These are phyloP conservation scores for Morella rubra DNA, from an alignment of 306 rosid species.

Conservation along the genomic window DNA sequence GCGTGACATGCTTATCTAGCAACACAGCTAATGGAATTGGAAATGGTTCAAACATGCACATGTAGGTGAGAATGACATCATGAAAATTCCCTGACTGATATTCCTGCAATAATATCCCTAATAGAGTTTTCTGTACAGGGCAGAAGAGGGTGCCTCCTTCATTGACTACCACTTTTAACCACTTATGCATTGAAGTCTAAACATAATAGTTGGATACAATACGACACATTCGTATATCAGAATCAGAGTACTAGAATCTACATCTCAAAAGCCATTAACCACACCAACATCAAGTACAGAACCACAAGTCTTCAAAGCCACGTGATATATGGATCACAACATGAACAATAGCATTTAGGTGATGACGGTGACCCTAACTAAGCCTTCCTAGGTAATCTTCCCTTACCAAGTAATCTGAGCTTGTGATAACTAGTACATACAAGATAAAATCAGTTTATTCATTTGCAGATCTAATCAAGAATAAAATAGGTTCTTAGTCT, in stretches of 20 bases:
- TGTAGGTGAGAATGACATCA: not conserved
- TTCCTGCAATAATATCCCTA: not conserved
- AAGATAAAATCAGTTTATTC: too few species aligned
- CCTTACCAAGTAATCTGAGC: not conserved
- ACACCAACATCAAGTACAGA: not conserved
- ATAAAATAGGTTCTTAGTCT: not conserved
- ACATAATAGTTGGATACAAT: not conserved
- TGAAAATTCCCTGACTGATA: not conserved
- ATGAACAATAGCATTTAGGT: not conserved
- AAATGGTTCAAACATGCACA: not conserved
- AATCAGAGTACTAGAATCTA: not conserved
- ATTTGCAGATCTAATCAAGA: not conserved
- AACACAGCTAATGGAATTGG: not conserved
- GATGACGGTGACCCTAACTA: not conserved
- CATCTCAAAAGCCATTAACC: not conserved
- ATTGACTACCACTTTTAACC: not conserved
- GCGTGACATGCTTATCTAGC: not conserved
- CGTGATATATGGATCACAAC: not conserved
- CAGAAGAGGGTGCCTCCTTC: not conserved
- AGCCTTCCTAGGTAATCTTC: not conserved
- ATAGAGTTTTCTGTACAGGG: not conserved
- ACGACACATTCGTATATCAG: not conserved
- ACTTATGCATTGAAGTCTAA: too few species aligned
- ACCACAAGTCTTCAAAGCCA: not conserved
- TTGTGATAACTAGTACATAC: not conserved